Evolutionary conservation across 2,329 filamentous ascomycete genomes (phyloP), one percentile per base, ranked within the genome.

Genomic region (Sordariomycetes sp.): DNA sequence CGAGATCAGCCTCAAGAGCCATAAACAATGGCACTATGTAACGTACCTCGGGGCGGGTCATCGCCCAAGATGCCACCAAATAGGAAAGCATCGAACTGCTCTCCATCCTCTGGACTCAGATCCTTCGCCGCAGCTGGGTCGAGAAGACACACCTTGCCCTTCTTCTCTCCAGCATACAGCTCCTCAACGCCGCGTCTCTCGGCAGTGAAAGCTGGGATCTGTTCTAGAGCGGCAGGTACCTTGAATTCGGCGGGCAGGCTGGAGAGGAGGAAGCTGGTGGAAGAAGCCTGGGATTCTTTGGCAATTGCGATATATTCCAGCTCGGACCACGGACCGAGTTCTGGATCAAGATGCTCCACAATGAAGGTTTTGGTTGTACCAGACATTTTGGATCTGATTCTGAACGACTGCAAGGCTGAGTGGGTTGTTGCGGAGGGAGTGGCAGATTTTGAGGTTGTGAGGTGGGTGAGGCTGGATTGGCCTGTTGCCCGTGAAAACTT

Each of bases 31-130:
- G n/a, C n/a, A n/a, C n/a, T n/a, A n/a, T n/a, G n/a, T 21, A 18
- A 61, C 69, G 46, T 70, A 92, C 87, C 86, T 73, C 90, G 69
- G 31, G 90, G 90, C 40, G 90, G 90, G 54, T 96, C 86, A 64
- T 96, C 90, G 38, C 90, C 92, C 42, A 98, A 64, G 49, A 98
- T 98, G 11, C 92, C 92, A 30, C 92, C 92, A 61, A 98, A 98
- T 30, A 98, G 63, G 54, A 96, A 98, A 8, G 85, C 81, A 49
- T 94, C 86, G 58, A 98, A 98, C 3, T 57, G 63, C 21, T 84
- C 75, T 16, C 78, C 85, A 61, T 98, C 92, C 38, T 82, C 79
- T 0, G 92, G 92, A 31, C 72, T 75, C 47, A 98, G 59, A 51
- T 98, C 92, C 51, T 80, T 76, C 41, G 73, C 69, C 5, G 87